These are phyloP conservation scores for Daldinia loculata DNA, from an alignment of 495 filamentous ascomycete species.

Conservation along the genomic window DNA sequence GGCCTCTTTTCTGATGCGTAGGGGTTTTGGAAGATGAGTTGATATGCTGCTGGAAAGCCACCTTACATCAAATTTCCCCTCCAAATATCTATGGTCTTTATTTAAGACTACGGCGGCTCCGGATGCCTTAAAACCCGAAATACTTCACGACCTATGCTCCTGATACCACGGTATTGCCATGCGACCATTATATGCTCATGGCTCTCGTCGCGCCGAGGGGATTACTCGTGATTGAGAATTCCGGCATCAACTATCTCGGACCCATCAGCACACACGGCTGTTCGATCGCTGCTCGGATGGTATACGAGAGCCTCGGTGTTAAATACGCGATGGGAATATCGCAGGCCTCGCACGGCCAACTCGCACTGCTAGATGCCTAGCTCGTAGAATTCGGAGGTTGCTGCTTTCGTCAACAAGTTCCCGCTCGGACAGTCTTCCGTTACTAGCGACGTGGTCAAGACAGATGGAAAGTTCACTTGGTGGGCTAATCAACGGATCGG, in stretches of 20 bases:
- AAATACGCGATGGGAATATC: conserved; percentile 42
- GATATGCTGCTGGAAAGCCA: no score
- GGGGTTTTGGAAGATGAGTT: no score
- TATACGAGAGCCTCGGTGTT: conserved; percentile 47
- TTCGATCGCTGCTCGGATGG: conserved; percentile 45
- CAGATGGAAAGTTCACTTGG: conserved; percentile 42
- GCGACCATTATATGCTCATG: conserved; percentile 56
- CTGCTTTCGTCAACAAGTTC: conserved; percentile 53
- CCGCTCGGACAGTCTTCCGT: conserved; percentile 39
- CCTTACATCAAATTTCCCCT: no score
- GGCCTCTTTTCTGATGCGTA: no score
- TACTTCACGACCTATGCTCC: conserved; percentile 46
- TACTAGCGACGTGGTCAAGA: conserved; percentile 48
- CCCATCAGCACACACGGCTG: conserved; percentile 53
- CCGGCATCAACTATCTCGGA: conserved; percentile 56
- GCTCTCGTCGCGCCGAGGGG: conserved; percentile 53
- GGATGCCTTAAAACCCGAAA: conserved; percentile 6
- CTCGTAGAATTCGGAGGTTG: conserved; percentile 49
- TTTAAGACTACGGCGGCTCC: no score
- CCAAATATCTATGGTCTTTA: no score
- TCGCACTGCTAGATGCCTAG: conserved; percentile 53
- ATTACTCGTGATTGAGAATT: conserved; percentile 56
- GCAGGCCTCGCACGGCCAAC: conserved; percentile 45
- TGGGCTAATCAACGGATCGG: conserved; percentile 43
- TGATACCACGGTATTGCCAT: conserved; percentile 42